phyloP scores from a whole-genome alignment of 106 monocot genomes.

The Gastrodia elata region DNA sequence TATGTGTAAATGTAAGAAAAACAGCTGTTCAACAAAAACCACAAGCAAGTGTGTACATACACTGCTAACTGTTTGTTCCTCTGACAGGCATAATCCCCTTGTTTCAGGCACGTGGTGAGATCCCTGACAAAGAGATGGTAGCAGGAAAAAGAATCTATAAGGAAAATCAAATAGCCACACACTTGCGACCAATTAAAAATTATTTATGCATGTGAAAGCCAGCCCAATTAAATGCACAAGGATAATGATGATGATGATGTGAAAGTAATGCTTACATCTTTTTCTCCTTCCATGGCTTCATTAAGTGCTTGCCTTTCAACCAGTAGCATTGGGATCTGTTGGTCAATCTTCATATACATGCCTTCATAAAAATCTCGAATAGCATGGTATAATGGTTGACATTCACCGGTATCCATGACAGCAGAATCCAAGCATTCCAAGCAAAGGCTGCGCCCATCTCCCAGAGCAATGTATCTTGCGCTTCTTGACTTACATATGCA shows the following conservation, averaged over 20 bases:
- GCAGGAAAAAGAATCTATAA: not conserved
- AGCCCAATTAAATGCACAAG: not conserved
- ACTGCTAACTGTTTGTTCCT: conserved; percentile 91
- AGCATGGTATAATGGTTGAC: conserved; percentile 84
- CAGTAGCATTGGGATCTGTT: conserved; percentile 98
- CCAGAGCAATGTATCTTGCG: conserved; percentile 66
- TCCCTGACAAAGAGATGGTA: conserved; percentile 28
- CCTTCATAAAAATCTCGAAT: conserved; percentile 98
- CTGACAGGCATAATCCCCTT: conserved; percentile 85
- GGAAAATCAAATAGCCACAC: not conserved
- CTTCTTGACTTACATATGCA: conserved; percentile 48
- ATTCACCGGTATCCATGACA: conserved; percentile 94
- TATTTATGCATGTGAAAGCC: not conserved
- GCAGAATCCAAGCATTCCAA: conserved; percentile 89
- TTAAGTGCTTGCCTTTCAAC: conserved; percentile 97
- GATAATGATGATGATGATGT: not conserved
- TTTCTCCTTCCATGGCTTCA: conserved; percentile 98
- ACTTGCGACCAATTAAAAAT: not conserved
- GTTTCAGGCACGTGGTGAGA: conserved; percentile 92
- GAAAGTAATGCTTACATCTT: conserved; percentile 41
- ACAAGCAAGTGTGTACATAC: conserved; percentile 28
- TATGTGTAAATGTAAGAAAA: not conserved
- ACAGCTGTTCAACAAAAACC: not conserved
- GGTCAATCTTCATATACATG: conserved; percentile 92
- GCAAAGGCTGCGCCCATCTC: conserved; percentile 83